Evolutionary conservation across 306 rosid species (phyloP).

Genomic region (Hippophae gyantsensis): DNA sequence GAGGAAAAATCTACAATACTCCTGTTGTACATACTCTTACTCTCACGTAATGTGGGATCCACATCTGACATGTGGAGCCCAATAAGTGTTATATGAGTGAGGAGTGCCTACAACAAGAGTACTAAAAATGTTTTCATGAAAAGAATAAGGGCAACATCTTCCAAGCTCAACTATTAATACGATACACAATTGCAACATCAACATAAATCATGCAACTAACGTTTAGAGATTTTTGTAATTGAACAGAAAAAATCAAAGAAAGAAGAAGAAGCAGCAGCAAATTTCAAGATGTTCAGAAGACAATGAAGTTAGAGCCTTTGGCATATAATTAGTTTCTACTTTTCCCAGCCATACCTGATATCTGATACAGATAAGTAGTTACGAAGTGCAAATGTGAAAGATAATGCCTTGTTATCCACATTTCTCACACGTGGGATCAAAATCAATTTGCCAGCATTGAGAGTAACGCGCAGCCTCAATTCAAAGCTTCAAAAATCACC

Average conservation of each 20-base stretch:
- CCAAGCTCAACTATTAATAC: constrained; percentile 6
- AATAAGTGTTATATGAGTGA: too few species aligned
- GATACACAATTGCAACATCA: background rate
- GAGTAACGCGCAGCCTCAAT: constrained; percentile 49
- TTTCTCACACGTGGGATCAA: constrained; percentile 59
- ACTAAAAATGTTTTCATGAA: too few species aligned
- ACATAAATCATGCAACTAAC: background rate
- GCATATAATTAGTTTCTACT: background rate
- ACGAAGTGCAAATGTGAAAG: constrained; percentile 51
- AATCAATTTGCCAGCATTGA: constrained; percentile 54
- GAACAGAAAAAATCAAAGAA: too few species aligned
- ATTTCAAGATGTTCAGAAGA: background rate
- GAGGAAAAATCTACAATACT: too few species aligned
- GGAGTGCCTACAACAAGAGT: too few species aligned
- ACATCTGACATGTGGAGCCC: too few species aligned
- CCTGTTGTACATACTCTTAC: too few species aligned
- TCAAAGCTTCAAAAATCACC: constrained; percentile 44
- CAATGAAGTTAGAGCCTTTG: background rate
- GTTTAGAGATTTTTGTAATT: too few species aligned
- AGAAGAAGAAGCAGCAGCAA: background rate
- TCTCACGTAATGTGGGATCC: too few species aligned
- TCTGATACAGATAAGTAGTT: constrained; percentile 64
- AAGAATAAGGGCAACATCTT: constrained; percentile 10
- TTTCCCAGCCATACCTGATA: constrained; percentile 44
- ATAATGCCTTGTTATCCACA: constrained; percentile 42